Percentiles rank a stretch among this genome's conserved stretches.
Evolutionary conservation across 495 filamentous ascomycete genomes (phyloP).

Genomic region (Penicillium herquei): DNA sequence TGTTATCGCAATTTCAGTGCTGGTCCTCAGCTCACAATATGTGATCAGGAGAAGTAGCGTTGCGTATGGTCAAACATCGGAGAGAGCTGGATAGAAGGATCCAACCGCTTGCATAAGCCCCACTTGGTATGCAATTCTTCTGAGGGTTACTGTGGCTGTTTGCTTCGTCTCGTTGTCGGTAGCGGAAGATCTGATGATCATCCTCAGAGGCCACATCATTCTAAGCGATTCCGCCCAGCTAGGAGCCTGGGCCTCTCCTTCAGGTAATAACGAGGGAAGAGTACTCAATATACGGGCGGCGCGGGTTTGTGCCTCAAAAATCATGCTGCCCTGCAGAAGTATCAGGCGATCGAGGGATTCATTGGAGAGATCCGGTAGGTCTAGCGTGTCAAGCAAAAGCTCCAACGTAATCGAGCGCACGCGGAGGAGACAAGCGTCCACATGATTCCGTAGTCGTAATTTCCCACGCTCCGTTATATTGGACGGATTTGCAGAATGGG

Average conservation of each 20-base stretch:
- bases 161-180: neutral
- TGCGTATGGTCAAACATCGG: no score
- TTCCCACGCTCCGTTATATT: neutral
- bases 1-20: no score
- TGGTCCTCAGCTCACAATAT: no score
- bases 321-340: neutral
- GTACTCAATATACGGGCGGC: neutral
- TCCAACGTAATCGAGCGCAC: neutral
- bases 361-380: neutral
- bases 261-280: neutral
- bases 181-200: neutral
- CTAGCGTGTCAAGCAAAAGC: neutral
- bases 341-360: neutral
- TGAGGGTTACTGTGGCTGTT: neutral
- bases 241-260: neutral
- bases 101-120: slow-evolving; percentile 7
- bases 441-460: slow-evolving; percentile 2
- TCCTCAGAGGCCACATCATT: slow-evolving; percentile 5
- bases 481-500: neutral
- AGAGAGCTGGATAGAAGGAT: slow-evolving; percentile 2
- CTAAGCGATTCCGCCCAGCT: slow-evolving; percentile 2
- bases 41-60: no score
- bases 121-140: slow-evolving; percentile 1
- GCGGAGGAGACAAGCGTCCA: slow-evolving; percentile 3
- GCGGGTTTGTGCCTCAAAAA: neutral